Base-by-base conservation (phyloP, 1,284 basidiomycete genomes). In the Papiliotrema terrestris region DNA sequence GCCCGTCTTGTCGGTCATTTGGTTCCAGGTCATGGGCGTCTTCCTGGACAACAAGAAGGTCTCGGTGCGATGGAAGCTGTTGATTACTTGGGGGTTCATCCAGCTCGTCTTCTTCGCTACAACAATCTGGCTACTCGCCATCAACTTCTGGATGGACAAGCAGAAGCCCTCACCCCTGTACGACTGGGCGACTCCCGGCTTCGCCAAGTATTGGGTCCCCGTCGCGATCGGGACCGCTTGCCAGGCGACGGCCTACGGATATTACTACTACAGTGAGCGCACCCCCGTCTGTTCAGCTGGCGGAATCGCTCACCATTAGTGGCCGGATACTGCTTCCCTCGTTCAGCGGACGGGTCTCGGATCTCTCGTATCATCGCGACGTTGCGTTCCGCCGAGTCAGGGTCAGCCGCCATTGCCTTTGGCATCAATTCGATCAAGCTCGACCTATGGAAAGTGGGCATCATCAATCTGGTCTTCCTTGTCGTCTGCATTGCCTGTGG, bases 71-170 rank as follows among this genome's bases (percentile, higher is more conserved):
- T 20, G 23, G 41, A 43, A 23, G 41, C 11, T 43, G 41, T 20
- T 23, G 23, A 20, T 19, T 11, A 23, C 23, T 11, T 43, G 41
- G 41, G 23, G n/a, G 2, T 23, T 23, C 23, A 19, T 43, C 19
- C n/a, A 43, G 19, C 22, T 55, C 1, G 25, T 71, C 6, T 57
- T 66, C 32, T 62, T 59, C n/a, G 66, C 48, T 11, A 62, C 63
- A 47, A 73, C 72, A 68, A 60, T 67, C n/a, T 77, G 68, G 65
- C 62, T 65, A 19, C 63, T 72, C 36, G 63, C 68, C 52, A 61
- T 69, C 35, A 57, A 62, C 15, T n/a, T 60, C 8, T 46, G 57
- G 23, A 43, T 43, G 41, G 23, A 49, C 25, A 26, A 44, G 9
- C 20, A 51, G 14, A 29, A 47, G 19, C 53, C 47, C 2, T 35